phyloP scores from a whole-genome alignment of 148 eudicot species.

The Fagopyrum homotropicum region DNA sequence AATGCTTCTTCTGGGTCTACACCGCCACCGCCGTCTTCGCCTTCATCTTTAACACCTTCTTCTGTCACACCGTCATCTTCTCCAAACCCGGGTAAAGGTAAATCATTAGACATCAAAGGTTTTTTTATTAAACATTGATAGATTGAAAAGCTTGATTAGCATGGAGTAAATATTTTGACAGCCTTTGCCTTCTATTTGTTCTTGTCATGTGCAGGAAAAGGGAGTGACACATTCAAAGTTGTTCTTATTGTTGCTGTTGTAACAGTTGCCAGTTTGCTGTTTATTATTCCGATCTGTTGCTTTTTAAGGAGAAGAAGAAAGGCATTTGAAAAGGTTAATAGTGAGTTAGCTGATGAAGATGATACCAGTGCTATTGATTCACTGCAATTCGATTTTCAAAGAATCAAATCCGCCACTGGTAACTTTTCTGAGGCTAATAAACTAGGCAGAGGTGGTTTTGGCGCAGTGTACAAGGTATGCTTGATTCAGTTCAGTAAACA shows the following conservation, averaged over 20 bases:
- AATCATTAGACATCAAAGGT: neutral
- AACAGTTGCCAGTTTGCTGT: neutral
- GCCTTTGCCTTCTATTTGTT: neutral
- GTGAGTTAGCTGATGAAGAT: constrained; percentile 15
- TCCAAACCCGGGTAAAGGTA: neutral
- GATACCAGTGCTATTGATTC: constrained; percentile 3
- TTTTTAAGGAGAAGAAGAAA: constrained; percentile 11
- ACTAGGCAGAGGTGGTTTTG: constrained; percentile 26
- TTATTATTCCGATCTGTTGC: constrained; percentile 10
- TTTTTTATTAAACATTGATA: too few relatives aligned
- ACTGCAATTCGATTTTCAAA: constrained; percentile 13
- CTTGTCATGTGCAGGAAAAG: constrained; percentile 11
- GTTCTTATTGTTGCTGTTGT: constrained; percentile 13
- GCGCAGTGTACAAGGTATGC: constrained; percentile 19
- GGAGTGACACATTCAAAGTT: neutral
- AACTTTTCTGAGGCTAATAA: constrained; percentile 21
- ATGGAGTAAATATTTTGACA: neutral
- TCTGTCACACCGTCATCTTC: neutral
- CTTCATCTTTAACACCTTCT: neutral
- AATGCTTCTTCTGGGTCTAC: neutral
- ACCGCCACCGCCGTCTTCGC: constrained; percentile 4
- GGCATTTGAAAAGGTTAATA: neutral
- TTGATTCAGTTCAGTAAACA: neutral
- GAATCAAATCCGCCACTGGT: constrained; percentile 10
- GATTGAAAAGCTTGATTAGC: neutral